Evolutionary conservation across 1,284 basidiomycete species (phyloP).

Genomic region (Ceratobasidium theobromae): DNA sequence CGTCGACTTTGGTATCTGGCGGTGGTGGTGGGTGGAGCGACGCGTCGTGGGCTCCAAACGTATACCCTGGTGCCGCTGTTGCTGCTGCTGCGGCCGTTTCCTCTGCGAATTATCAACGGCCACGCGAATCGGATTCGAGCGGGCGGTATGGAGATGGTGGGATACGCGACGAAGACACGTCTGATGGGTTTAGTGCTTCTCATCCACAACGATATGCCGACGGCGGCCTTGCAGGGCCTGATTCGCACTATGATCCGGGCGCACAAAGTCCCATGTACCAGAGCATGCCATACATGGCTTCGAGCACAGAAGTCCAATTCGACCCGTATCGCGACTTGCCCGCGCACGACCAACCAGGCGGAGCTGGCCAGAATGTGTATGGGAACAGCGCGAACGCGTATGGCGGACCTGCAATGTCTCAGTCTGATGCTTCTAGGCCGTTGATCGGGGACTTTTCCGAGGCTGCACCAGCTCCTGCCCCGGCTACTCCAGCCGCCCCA

Average conservation of each 20-base stretch:
- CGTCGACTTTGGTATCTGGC: no score
- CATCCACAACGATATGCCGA: constrained; percentile 3
- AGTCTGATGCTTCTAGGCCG: no score
- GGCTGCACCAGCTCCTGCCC: no score
- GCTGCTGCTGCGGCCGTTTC: background rate
- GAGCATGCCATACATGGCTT: background rate
- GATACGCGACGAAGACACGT: constrained; percentile 14
- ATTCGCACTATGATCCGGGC: constrained; percentile 15
- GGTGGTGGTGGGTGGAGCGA: background rate
- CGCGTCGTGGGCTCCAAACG: background rate
- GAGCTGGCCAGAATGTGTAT: background rate
- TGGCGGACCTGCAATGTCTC: no score
- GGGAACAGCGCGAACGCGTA: background rate
- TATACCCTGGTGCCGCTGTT: background rate
- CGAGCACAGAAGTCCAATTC: background rate
- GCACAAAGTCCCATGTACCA: background rate
- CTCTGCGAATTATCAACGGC: background rate
- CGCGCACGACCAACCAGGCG: background rate
- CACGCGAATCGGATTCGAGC: background rate
- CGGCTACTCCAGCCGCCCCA: no score
- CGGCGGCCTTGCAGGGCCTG: constrained; percentile 12
- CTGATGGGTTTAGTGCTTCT: no score
- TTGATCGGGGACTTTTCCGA: no score
- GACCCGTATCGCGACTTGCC: constrained; percentile 21
- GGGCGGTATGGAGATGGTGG: constrained; percentile 15